Conservation (phyloP, 345 rosid genomes). For the Jatropha curcas region DNA sequence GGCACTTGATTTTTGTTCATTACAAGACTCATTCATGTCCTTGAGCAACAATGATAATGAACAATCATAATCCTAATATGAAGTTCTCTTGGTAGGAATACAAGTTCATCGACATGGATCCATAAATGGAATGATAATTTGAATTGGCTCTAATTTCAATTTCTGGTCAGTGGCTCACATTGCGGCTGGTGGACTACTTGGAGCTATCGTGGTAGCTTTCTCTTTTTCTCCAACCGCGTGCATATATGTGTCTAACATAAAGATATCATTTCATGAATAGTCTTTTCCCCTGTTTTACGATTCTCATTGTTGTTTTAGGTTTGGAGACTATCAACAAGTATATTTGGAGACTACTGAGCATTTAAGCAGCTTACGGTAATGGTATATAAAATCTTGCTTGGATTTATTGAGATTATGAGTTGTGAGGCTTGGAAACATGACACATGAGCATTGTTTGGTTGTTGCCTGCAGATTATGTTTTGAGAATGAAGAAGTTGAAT, state of each 20-base stretch:
- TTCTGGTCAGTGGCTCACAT: background rate
- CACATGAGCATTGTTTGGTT: background rate
- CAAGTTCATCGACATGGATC: background rate
- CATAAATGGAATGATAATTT: background rate
- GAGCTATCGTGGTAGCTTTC: background rate
- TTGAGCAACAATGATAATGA: background rate
- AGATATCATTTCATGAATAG: background rate
- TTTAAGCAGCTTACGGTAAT: slow-evolving; percentile 10
- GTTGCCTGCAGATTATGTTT: background rate
- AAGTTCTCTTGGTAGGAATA: background rate
- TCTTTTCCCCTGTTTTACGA: background rate
- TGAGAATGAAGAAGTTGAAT: background rate
- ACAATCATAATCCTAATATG: background rate
- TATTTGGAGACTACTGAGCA: slow-evolving; percentile 4
- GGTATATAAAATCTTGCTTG: background rate
- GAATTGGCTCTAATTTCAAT: background rate
- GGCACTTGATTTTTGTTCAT: no score
- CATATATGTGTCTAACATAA: background rate
- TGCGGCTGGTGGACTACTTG: background rate
- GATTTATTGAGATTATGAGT: background rate
- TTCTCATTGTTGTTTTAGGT: slow-evolving; percentile 6
- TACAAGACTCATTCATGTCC: background rate
- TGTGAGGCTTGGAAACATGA: background rate
- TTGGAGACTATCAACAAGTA: background rate
- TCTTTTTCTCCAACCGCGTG: background rate